Evolutionary conservation across 2,329 filamentous ascomycete species (phyloP).

Genomic region (Fusarium nelsonii): DNA sequence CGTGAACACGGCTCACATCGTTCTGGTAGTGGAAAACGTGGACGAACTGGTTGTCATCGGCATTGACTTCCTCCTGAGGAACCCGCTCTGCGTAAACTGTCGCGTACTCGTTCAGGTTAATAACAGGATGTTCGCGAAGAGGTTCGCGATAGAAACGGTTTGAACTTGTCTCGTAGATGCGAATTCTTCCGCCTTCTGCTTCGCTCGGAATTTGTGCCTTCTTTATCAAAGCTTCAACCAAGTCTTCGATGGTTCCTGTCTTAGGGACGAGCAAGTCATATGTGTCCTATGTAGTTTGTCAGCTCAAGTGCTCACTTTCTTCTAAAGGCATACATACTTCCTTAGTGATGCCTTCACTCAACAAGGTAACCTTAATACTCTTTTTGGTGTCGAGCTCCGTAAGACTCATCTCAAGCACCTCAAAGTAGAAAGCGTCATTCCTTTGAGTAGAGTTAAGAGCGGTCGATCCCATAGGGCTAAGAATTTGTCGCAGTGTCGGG

Average conservation of each 20-base stretch:
- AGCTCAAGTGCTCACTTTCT: background rate
- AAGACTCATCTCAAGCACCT: constrained; percentile 93
- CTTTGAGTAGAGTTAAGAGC: constrained; percentile 79
- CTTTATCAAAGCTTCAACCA: constrained; percentile 80
- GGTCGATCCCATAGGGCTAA: constrained; percentile 76
- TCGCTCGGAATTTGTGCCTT: constrained; percentile 86
- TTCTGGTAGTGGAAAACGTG: constrained; percentile 93
- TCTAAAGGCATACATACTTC: constrained; percentile 69
- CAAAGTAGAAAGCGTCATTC: constrained; percentile 86
- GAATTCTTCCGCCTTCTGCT: constrained; percentile 73
- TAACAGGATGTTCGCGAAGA: constrained; percentile 75
- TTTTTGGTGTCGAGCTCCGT: constrained; percentile 95
- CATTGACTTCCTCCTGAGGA: constrained; percentile 77
- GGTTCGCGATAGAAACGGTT: constrained; percentile 89
- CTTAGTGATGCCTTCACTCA: constrained; percentile 91
- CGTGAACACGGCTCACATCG: constrained; percentile 85
- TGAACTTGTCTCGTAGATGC: constrained; percentile 85
- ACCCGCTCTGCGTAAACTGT: constrained; percentile 84
- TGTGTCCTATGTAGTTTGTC: constrained; percentile 67
- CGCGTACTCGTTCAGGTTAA: constrained; percentile 87
- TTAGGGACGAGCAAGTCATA: constrained; percentile 90
- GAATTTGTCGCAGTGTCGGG: constrained; percentile 81
- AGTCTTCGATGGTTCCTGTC: constrained; percentile 82
- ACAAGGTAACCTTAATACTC: constrained; percentile 82
- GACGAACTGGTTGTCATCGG: constrained; percentile 71